Conservation (phyloP, 2,329 filamentous ascomycete genomes). For the Penicillium sp. region DNA sequence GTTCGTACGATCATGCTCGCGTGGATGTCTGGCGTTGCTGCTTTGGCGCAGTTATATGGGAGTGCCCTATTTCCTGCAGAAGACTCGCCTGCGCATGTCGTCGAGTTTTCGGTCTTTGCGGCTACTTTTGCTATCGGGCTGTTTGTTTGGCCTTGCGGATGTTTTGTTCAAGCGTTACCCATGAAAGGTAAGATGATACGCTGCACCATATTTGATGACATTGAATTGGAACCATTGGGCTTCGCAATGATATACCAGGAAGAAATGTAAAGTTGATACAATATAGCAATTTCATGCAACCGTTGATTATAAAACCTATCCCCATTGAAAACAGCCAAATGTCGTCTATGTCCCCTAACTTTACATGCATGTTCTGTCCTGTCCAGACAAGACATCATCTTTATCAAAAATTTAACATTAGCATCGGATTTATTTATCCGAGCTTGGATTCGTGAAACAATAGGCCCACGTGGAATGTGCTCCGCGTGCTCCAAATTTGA, state of each 20-base stretch:
- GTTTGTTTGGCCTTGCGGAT: not conserved
- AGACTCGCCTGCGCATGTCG: slow-evolving; percentile 4
- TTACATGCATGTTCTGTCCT: slow-evolving; percentile 22
- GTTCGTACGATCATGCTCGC: slow-evolving; percentile 7
- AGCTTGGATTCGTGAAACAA: slow-evolving; percentile 10
- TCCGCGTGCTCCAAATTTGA: not conserved
- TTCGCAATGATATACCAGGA: not conserved
- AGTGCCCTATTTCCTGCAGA: slow-evolving; percentile 4
- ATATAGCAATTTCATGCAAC: slow-evolving; percentile 8
- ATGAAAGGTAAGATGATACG: not conserved
- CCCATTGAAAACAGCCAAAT: not conserved
- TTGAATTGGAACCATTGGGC: not conserved
- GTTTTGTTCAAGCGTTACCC: slow-evolving; percentile 9
- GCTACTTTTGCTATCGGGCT: slow-evolving; percentile 5
- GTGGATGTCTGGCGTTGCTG: slow-evolving; percentile 1
- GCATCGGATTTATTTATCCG: not conserved
- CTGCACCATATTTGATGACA: too few relatives aligned
- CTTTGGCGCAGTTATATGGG: slow-evolving; percentile 8
- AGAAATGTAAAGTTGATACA: not conserved
- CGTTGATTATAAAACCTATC: slow-evolving; percentile 9
- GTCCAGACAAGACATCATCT: slow-evolving; percentile 16
- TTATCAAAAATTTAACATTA: slow-evolving; percentile 20
- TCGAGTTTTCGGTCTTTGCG: slow-evolving; percentile 6
- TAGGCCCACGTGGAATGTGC: not conserved
- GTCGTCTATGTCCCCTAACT: slow-evolving; percentile 24